Conservation (phyloP, 129 eudicot genomes). For the Artemisia argyi region DNA sequence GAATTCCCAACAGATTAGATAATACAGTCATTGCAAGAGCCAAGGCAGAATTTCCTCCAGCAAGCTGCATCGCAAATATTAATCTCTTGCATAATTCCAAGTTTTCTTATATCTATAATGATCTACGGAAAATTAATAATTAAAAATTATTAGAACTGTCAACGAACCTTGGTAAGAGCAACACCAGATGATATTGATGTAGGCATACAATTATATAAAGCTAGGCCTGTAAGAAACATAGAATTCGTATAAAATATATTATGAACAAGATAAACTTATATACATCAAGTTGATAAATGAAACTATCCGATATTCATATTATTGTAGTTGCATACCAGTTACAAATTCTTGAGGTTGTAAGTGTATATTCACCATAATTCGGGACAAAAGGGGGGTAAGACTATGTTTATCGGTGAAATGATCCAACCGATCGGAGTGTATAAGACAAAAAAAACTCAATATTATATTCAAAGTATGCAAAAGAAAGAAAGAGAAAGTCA, state of each 20-base stretch:
- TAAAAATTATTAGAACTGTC: background rate
- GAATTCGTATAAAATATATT: background rate
- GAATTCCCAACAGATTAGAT: conserved; percentile 77
- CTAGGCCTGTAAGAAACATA: conserved; percentile 63
- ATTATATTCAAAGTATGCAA: too few relatives aligned
- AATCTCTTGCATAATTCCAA: conserved; percentile 21
- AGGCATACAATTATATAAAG: conserved; percentile 89
- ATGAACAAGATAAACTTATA: background rate
- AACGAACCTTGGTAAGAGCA: conserved; percentile 74
- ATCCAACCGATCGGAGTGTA: too few relatives aligned
- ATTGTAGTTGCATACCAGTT: conserved; percentile 52
- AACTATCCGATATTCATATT: background rate
- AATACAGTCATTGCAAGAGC: conserved; percentile 91
- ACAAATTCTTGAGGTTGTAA: conserved; percentile 96
- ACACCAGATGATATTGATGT: conserved; percentile 96
- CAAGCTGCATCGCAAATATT: conserved; percentile 56
- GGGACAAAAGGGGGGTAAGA: conserved; percentile 77
- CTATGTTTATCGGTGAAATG: too few relatives aligned
- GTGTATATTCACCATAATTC: conserved; percentile 64
- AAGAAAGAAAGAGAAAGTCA: too few relatives aligned
- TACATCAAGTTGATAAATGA: conserved; percentile 7
- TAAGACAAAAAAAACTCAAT: too few relatives aligned
- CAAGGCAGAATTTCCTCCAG: conserved; percentile 94
- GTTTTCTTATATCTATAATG: background rate
- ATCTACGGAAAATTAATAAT: background rate